A percentile compares a stretch with the other conserved stretches of the same genome.
These are phyloP conservation scores for Pseudogymnoascus sp. DNA, from an alignment of 2,329 filamentous ascomycete species.

Conservation along the genomic window DNA sequence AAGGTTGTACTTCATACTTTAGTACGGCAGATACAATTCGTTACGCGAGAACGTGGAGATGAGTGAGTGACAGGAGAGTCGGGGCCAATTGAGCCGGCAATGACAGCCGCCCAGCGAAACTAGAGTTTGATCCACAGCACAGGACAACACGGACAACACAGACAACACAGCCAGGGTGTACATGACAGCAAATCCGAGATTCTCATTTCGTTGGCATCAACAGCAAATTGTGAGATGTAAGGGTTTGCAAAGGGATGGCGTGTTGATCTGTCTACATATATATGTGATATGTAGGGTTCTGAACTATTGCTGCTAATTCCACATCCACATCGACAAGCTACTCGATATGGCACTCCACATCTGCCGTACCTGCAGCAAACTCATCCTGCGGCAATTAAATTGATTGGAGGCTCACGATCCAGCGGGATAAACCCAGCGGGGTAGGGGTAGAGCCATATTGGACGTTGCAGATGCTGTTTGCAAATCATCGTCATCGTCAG, in stretches of 20 bases:
- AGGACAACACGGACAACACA: neutral
- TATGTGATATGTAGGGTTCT: neutral
- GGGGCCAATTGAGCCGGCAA: constrained; percentile 2
- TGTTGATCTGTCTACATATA: neutral
- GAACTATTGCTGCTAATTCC: neutral
- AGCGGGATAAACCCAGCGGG: neutral
- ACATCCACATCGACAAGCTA: neutral
- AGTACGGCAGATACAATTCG: constrained; percentile 6
- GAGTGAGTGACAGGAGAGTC: constrained; percentile 6
- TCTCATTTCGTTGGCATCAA: neutral
- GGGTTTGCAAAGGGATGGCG: neutral
- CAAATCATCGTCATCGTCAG: neutral
- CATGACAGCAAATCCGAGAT: neutral
- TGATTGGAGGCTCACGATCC: neutral
- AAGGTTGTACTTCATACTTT: constrained; percentile 4
- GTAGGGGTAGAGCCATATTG: neutral
- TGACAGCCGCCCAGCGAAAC: neutral
- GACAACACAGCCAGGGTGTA: constrained; percentile 1
- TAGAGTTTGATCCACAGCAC: neutral
- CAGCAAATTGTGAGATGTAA: neutral
- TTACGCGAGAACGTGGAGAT: constrained; percentile 8
- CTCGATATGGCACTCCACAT: neutral
- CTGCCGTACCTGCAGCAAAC: neutral
- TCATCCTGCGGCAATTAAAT: neutral
- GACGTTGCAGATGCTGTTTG: neutral